A percentile compares a stretch with the other conserved stretches of the same genome.
phyloP scores from a whole-genome alignment of 2,329 filamentous ascomycete species.

The Cladophialophora bantiana region DNA sequence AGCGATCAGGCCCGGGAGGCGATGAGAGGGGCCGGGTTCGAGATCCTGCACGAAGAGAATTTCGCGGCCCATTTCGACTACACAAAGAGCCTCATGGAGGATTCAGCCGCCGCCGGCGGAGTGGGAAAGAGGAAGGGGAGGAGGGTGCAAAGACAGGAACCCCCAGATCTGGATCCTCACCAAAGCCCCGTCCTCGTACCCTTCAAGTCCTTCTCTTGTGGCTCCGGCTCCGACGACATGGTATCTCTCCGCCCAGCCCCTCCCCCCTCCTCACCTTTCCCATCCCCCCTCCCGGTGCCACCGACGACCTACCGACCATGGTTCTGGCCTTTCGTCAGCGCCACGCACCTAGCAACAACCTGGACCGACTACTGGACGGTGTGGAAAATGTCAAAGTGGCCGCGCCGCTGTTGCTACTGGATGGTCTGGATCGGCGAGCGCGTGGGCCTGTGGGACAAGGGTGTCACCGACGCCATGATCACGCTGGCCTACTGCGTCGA shows the following conservation, averaged over 20 bases:
- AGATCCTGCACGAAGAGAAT: constrained; percentile 42
- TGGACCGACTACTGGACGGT: constrained; percentile 34
- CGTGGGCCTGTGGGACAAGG: constrained; percentile 34
- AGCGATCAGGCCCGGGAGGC: constrained; percentile 36
- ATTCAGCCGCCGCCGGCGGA: neutral
- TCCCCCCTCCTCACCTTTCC: neutral
- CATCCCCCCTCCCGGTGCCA: neutral
- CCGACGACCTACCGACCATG: constrained; percentile 35
- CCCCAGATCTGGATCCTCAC: neutral
- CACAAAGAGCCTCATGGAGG: neutral
- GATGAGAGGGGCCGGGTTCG: constrained; percentile 41
- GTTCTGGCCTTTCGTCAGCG: constrained; percentile 40
- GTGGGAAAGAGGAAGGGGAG: neutral
- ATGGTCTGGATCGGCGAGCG: constrained; percentile 33
- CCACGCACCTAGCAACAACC: constrained; percentile 26
- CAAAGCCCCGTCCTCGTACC: neutral
- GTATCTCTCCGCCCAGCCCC: neutral
- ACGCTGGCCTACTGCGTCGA: constrained; percentile 35
- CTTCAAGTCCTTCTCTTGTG: neutral
- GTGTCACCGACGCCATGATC: constrained; percentile 28
- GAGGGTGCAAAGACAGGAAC: neutral
- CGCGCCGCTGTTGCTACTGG: constrained; percentile 22
- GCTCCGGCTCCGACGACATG: neutral
- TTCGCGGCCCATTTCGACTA: constrained; percentile 37
- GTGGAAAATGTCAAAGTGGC: constrained; percentile 30